Base-by-base conservation (phyloP, 345 rosid genomes). In the Iberis pinnata region DNA sequence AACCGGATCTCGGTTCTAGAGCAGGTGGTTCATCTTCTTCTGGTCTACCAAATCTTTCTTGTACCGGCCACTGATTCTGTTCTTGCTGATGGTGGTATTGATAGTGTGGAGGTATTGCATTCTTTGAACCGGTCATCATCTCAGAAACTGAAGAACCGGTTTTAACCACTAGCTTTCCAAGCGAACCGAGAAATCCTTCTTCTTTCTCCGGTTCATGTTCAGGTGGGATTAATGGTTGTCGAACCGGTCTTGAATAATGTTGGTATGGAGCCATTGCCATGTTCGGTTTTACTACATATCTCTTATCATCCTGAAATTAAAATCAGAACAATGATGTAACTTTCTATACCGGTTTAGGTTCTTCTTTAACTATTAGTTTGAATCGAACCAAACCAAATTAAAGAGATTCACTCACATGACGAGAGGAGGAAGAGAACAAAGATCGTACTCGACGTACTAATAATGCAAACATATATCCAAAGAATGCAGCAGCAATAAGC, bases 381-480 rank as follows among this genome's bases (percentile, higher is more conserved):
- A 18, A 46, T 7, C 9, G 14, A 31, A 6, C 10, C 32, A 29
- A 47, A 40, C 24, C 43, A 35, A 19, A 20, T 20, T 11, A 26
- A 19, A 26, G 4, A 4, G 29, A n/a, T 16, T 65, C 20, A 69
- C 94, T 77, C 61, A 81, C 98, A 43, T 64, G 48, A 27, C 55
- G 64, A n/a, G n/a, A n/a, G 7, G 78, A 70, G 12, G 75, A 74
- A 51, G 93, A 81, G 67, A 87, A 87, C 59, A 87, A 52, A 2
- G 74, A 56, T 54, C 67, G 80, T 36, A 83, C 76, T 69, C 86
- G 61, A 25, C 75, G 80, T 64, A 83, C 88, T 73, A 92, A 78
- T 73, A 88, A 53, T 13, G 98, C 97, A 31, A 92, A 64, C 88
- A 92, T 81, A 60, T 88, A 92, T 27, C 95, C 98, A 35, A 83